A percentile compares a stretch with the other conserved stretches of the same genome.
phyloP scores from a whole-genome alignment of 1,139 yeast species.

The Wickerhamomyces sp. region DNA sequence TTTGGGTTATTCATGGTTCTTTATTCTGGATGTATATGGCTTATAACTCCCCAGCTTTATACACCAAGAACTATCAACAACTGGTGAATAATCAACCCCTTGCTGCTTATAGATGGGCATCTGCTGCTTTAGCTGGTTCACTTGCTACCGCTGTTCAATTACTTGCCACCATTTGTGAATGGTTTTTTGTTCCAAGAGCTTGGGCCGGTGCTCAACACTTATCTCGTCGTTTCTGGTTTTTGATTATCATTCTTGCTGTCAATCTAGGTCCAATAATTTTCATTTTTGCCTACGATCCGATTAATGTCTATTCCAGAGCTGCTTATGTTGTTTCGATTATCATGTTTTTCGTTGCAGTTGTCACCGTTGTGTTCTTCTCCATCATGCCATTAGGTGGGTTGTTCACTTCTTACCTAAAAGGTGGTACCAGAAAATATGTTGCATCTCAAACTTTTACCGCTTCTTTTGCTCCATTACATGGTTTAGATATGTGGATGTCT shows the following conservation, averaged over 20 bases:
- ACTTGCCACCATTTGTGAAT: conserved; percentile 84
- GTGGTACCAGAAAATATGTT: conserved; percentile 82
- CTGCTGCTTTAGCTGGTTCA: conserved; percentile 89
- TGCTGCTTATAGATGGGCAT: conserved; percentile 87
- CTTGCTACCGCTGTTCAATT: conserved; percentile 80
- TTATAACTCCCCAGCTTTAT: conserved; percentile 85
- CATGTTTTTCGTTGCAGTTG: conserved; percentile 83
- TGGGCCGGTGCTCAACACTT: conserved; percentile 99
- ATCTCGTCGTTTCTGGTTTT: conserved; percentile 77
- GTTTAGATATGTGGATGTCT: conserved; percentile 95
- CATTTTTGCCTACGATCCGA: conserved; percentile 78
- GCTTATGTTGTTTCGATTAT: conserved; percentile 84
- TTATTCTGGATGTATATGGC: conserved; percentile 93
- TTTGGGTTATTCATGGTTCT: conserved; percentile 91
- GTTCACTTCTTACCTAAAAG: conserved; percentile 89
- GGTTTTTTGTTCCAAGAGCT: conserved; percentile 94
- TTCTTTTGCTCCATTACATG: conserved; percentile 71
- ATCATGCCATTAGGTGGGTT: conserved; percentile 97
- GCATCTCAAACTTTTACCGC: conserved; percentile 97
- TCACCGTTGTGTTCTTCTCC: conserved; percentile 79
- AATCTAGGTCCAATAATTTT: conserved; percentile 87
- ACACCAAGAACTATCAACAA: conserved; percentile 83
- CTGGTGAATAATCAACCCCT: conserved; percentile 79
- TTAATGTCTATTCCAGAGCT: conserved; percentile 60
- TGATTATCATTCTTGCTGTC: conserved; percentile 57